A percentile compares a stretch with the other conserved stretches of the same genome.
phyloP scores from a whole-genome alignment of 2,329 filamentous ascomycete species.

The Aspergillus cejpii region DNA sequence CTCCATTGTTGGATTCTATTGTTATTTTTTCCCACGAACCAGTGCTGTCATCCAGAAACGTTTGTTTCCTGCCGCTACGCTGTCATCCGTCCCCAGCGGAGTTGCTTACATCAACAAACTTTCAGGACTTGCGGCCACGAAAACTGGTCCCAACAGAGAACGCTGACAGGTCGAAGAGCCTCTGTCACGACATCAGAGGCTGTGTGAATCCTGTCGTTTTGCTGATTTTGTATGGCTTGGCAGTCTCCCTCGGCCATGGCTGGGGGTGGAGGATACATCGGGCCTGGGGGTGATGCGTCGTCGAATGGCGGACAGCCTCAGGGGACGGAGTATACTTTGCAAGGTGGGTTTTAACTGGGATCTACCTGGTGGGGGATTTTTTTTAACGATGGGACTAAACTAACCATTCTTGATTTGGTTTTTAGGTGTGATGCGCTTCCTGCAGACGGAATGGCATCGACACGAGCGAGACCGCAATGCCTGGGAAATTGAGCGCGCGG shows the following conservation, averaged over 20 bases:
- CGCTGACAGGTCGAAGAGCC: not conserved
- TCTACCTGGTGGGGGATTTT: too few species aligned
- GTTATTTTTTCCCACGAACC: conserved; percentile 8
- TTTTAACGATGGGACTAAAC: too few species aligned
- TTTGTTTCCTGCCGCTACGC: conserved; percentile 21
- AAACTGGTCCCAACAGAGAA: not conserved
- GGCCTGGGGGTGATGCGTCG: conserved; percentile 39
- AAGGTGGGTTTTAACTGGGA: conserved; percentile 48
- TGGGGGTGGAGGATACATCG: conserved; percentile 49
- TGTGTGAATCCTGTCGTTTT: not conserved
- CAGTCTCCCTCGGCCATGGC: conserved; percentile 60
- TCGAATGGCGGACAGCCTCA: conserved; percentile 46
- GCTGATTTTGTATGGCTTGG: conserved; percentile 55
- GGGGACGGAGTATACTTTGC: conserved; percentile 65
- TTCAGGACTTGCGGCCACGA: conserved; percentile 15
- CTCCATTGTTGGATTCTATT: conserved; percentile 4
- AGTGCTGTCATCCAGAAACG: conserved; percentile 19
- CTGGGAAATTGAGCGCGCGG: conserved; percentile 97
- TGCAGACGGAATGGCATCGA: conserved; percentile 98
- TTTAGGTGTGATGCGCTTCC: conserved; percentile 93
- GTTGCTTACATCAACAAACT: conserved; percentile 19
- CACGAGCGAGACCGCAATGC: conserved; percentile 96
- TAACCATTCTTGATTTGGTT: conserved; percentile 15
- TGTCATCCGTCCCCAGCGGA: conserved; percentile 14
- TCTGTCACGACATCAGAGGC: not conserved